These are phyloP conservation scores for Lagerstroemia speciosa DNA, from an alignment of 345 rosid genomes.

Conservation along the genomic window DNA sequence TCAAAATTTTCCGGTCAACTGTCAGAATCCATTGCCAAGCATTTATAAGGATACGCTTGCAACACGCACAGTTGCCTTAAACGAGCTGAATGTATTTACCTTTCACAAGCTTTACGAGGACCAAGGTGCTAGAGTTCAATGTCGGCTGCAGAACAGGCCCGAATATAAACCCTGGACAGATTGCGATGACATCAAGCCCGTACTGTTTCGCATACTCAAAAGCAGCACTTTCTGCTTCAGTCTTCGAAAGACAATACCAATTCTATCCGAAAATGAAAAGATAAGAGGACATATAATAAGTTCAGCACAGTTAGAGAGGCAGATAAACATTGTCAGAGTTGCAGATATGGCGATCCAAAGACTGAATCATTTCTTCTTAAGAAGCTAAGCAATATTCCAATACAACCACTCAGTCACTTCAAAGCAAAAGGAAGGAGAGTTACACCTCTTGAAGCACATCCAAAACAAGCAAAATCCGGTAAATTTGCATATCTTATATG, in stretches of 20 bases:
- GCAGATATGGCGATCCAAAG: background rate
- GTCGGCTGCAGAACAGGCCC: conserved; percentile 57
- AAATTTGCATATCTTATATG: background rate
- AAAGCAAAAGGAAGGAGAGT: background rate
- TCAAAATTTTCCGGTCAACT: background rate
- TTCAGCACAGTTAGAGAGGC: background rate
- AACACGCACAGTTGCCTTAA: background rate
- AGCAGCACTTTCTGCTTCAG: conserved; percentile 62
- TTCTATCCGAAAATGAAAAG: conserved; percentile 24
- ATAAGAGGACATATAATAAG: background rate
- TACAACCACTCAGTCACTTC: background rate
- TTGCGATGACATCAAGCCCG: conserved; percentile 47
- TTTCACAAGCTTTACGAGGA: conserved; percentile 47
- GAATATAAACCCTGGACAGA: conserved; percentile 44
- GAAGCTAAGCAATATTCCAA: background rate
- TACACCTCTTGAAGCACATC: background rate
- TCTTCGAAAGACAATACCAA: conserved; percentile 65
- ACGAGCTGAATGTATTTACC: conserved; percentile 22
- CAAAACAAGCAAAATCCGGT: background rate
- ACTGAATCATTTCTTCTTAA: background rate
- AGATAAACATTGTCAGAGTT: background rate
- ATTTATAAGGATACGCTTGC: background rate
- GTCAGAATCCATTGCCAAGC: too few relatives aligned
- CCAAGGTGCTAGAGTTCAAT: conserved; percentile 44
- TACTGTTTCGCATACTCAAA: conserved; percentile 38